phyloP scores from a whole-genome alignment of 2,329 filamentous ascomycete genomes.

The Piedraia hortae region DNA sequence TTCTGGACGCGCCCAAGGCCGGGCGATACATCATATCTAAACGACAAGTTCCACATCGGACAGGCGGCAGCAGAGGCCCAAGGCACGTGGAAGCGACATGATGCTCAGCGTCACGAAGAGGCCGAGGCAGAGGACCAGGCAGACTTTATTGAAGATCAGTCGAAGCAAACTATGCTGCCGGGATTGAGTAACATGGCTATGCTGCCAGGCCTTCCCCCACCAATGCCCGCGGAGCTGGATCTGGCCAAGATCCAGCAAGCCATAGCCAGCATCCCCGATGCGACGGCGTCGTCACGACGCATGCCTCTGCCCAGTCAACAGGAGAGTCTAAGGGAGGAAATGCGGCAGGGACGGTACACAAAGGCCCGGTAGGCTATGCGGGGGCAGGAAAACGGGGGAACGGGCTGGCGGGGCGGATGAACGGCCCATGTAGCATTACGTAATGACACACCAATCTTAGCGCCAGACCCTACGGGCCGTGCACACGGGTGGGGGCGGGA shows the following conservation, averaged over 20 bases:
- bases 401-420: no score
- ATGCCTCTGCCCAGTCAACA: constrained; percentile 60
- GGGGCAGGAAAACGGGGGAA: no score
- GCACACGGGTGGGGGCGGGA: no score
- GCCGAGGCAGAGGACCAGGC: constrained; percentile 68
- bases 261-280: constrained; percentile 3
- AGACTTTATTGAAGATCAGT: constrained; percentile 77
- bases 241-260: constrained; percentile 2
- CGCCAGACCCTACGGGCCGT: no score
- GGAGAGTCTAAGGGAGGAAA: constrained; percentile 54
- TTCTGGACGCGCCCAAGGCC: constrained; percentile 88
- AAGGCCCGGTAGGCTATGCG: constrained; percentile 13
- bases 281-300: constrained; percentile 25
- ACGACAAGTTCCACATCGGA: constrained; percentile 86
- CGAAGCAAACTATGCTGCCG: constrained; percentile 36
- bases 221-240: neutral
- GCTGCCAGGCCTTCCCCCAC: constrained; percentile 5
- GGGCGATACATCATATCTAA: constrained; percentile 59
- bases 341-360: constrained; percentile 28
- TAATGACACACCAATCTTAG: no score
- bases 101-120: constrained; percentile 60
- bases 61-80: constrained; percentile 79
- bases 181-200: constrained; percentile 33
- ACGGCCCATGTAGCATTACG: no score
- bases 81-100: constrained; percentile 73